A percentile compares a stretch with the other conserved stretches of the same genome.
Evolutionary conservation across 2,329 filamentous ascomycete species (phyloP).

Genomic region (Dichotomopilus funicola): DNA sequence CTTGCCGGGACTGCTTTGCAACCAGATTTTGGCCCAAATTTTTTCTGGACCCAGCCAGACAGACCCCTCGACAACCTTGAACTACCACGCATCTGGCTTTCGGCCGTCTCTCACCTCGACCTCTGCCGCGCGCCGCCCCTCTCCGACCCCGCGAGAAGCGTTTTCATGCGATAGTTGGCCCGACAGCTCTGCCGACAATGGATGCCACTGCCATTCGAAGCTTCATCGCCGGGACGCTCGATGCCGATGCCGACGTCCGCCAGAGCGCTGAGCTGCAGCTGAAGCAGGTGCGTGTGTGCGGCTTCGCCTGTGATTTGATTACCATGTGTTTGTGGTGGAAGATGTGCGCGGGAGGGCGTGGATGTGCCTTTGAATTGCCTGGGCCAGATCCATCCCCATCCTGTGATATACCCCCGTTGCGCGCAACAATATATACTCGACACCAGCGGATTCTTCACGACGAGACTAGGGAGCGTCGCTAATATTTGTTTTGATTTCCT

Average conservation of each 20-base stretch:
- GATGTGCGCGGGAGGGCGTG: neutral
- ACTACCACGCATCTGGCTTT: conserved; percentile 12
- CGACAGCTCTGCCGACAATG: conserved; percentile 44
- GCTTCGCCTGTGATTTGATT: neutral
- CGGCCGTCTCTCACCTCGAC: conserved; percentile 14
- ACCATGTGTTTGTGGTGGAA: neutral
- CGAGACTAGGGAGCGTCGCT: conserved; percentile 17
- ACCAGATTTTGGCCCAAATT: conserved; percentile 26
- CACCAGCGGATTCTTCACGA: conserved; percentile 3
- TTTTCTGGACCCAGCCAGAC: conserved; percentile 19
- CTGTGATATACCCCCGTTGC: neutral
- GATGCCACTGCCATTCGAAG: conserved; percentile 67
- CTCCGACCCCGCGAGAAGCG: conserved; percentile 4
- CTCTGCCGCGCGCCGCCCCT: neutral
- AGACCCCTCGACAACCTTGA: conserved; percentile 22
- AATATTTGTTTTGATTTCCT: conserved; percentile 12
- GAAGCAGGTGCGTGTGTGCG: conserved; percentile 60
- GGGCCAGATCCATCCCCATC: neutral
- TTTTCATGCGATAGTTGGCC: conserved; percentile 23
- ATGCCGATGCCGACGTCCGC: conserved; percentile 66
- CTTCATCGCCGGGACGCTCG: conserved; percentile 71
- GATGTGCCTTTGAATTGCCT: neutral
- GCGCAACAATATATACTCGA: neutral
- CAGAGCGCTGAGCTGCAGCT: conserved; percentile 73
- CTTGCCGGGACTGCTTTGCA: conserved; percentile 14